Conservation (phyloP, 2,329 filamentous ascomycete genomes). For the Fusarium sp. region DNA sequence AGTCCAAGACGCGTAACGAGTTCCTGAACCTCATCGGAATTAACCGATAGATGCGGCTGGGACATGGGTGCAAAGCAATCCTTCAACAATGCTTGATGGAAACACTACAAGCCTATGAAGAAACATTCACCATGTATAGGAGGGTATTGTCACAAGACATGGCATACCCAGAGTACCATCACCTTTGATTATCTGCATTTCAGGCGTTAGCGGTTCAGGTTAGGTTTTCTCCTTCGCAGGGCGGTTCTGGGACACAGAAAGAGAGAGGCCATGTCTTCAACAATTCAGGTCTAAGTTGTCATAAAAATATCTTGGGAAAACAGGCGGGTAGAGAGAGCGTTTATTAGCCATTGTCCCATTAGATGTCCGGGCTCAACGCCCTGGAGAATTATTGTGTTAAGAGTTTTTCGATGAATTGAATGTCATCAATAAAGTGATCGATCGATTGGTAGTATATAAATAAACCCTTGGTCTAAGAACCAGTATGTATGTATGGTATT, state of each 20-base stretch:
- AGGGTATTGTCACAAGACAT: neutral
- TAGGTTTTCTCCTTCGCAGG: constrained; percentile 25
- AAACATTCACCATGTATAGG: constrained; percentile 39
- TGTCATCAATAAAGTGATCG: neutral
- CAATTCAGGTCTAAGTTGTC: constrained; percentile 47
- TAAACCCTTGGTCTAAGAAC: neutral
- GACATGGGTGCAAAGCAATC: constrained; percentile 14
- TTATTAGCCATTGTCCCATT: constrained; percentile 43
- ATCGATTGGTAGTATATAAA: neutral
- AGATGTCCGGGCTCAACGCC: constrained; percentile 52
- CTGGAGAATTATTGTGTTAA: too few relatives aligned
- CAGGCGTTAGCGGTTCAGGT: constrained; percentile 32
- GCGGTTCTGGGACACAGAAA: constrained; percentile 34
- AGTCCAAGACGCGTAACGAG: constrained; percentile 94
- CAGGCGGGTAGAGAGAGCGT: constrained; percentile 31
- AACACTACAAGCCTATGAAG: constrained; percentile 25
- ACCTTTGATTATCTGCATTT: constrained; percentile 35
- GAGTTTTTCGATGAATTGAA: neutral
- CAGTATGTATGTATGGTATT: neutral
- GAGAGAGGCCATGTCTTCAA: constrained; percentile 50
- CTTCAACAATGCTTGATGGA: constrained; percentile 38
- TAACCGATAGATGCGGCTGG: constrained; percentile 55
- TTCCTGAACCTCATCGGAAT: constrained; percentile 85
- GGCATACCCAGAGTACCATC: constrained; percentile 21
- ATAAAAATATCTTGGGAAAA: constrained; percentile 30